These are phyloP conservation scores for Coniochaeta ligniaria DNA, from an alignment of 2,329 filamentous ascomycete genomes.

Conservation along the genomic window DNA sequence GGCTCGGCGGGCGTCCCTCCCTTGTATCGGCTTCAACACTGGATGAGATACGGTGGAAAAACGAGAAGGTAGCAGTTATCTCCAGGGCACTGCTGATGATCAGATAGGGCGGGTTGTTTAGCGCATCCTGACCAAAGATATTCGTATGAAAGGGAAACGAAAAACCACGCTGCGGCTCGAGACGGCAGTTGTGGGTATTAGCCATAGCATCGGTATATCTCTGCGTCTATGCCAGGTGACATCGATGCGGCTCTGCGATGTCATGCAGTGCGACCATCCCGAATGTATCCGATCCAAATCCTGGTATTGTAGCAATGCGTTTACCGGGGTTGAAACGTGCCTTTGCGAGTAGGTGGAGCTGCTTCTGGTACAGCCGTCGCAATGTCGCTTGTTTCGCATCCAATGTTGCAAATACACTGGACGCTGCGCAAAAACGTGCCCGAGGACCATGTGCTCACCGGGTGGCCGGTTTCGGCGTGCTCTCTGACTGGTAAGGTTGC, in stretches of 20 bases:
- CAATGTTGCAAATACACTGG: neutral
- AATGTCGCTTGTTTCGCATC: neutral
- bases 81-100: neutral
- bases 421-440: neutral
- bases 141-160: neutral
- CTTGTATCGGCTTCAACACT: neutral
- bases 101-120: neutral
- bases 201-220: neutral
- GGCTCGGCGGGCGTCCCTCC: neutral
- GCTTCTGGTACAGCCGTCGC: neutral
- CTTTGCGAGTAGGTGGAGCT: neutral
- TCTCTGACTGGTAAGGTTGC: too few species aligned
- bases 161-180: neutral
- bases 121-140: neutral
- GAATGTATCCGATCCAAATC: too few species aligned
- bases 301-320: too few species aligned
- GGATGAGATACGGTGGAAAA: neutral
- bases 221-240: neutral
- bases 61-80: neutral
- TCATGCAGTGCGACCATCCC: neutral
- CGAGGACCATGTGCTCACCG: neutral
- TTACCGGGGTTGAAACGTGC: too few species aligned
- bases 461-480: neutral
- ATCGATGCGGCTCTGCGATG: neutral
- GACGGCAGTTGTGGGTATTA: neutral